Evolutionary conservation across 75 land plant species (phyloP).

Genomic region (Sequoiadendron giganteum): DNA sequence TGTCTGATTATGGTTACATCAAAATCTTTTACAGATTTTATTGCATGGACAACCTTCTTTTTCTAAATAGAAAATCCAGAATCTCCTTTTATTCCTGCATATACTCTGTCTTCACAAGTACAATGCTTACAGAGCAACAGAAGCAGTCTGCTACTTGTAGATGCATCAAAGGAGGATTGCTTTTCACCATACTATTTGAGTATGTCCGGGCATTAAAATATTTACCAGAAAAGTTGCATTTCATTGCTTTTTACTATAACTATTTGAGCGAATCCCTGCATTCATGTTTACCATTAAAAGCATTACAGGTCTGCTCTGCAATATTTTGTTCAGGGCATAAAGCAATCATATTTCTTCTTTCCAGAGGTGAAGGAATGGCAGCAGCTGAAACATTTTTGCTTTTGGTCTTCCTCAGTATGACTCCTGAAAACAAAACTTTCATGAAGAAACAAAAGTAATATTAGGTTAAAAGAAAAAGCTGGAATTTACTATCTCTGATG

Average conservation of each 20-base stretch:
- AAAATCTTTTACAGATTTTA: not conserved
- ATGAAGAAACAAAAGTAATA: no score
- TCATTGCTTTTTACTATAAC: not conserved
- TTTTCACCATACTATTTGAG: not conserved
- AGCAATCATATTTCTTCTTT: no score
- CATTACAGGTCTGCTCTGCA: not conserved
- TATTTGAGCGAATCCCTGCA: not conserved
- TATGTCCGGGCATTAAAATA: not conserved
- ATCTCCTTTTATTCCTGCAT: not conserved
- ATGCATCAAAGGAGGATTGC: no score
- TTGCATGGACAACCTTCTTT: not conserved
- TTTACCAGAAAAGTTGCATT: not conserved
- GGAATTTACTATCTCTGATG: no score
- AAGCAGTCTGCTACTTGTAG: not conserved
- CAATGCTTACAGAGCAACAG: not conserved
- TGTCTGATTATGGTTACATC: not conserved
- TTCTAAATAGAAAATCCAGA: not conserved
- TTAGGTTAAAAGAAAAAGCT: no score
- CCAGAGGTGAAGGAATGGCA: no score
- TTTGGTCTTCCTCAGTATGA: no score
- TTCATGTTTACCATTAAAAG: not conserved
- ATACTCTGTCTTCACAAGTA: not conserved
- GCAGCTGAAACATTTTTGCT: no score
- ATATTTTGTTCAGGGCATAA: no score
- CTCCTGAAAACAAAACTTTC: no score